Conservation (phyloP, 192 early-diverging fungal genomes). For the Backusella sp. region DNA sequence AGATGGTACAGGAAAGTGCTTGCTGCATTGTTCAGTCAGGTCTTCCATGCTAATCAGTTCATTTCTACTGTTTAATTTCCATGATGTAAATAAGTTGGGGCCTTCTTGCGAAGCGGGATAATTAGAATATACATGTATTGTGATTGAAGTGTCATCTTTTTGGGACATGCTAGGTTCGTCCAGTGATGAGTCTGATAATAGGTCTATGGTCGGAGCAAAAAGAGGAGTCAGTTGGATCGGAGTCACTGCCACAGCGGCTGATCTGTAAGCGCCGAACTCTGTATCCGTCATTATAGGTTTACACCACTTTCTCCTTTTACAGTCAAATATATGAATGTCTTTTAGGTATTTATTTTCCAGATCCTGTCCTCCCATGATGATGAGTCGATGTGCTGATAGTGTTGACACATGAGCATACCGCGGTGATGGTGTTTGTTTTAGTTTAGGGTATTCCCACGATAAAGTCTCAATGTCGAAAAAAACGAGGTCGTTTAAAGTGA, state of each 20-base stretch:
- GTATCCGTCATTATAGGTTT: conserved; percentile 60
- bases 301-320: conserved; percentile 62
- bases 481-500: conserved; percentile 64
- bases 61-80: conserved; percentile 54
- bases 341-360: conserved; percentile 71
- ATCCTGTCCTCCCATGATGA: conserved; percentile 75
- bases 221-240: conserved; percentile 6
- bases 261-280: conserved; percentile 77
- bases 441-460: conserved; percentile 57
- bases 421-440: conserved; percentile 52
- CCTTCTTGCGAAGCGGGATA: conserved; percentile 41
- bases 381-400: conserved; percentile 57
- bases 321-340: conserved; percentile 73
- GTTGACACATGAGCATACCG: conserved; percentile 75
- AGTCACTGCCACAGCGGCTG: conserved; percentile 61
- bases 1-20: conserved; percentile 56
- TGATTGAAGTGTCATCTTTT: neutral
- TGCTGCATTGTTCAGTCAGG: conserved; percentile 64
- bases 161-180: conserved; percentile 24
- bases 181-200: neutral
- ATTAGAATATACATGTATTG: conserved; percentile 68
- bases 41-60: conserved; percentile 53
- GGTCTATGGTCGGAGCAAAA: neutral
- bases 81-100: conserved; percentile 68
- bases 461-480: conserved; percentile 61